Conservation (phyloP, 2,329 filamentous ascomycete genomes). For the Chalaropsis thielavioides region DNA sequence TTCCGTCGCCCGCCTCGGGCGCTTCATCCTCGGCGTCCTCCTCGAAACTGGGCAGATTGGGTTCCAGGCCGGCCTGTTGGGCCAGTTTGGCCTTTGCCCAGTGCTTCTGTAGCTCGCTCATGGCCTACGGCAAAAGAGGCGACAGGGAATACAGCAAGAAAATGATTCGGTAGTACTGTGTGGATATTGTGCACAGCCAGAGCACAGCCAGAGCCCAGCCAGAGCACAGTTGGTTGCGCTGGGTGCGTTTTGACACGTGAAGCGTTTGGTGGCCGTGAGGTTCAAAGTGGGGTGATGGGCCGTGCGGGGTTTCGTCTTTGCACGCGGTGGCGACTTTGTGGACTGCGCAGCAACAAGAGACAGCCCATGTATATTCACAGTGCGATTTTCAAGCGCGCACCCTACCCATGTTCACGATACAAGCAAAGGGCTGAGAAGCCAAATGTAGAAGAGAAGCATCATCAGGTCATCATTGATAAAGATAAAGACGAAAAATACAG, state of each 20-base stretch:
- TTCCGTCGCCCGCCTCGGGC: not conserved
- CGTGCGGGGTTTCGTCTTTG: not conserved
- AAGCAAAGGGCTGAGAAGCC: not conserved
- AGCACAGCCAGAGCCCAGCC: not conserved
- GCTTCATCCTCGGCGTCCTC: constrained; percentile 4
- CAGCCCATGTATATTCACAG: not conserved
- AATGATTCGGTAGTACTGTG: not conserved
- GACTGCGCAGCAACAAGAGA: not conserved
- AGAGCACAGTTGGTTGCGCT: not conserved
- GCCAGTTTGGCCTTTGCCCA: constrained; percentile 65
- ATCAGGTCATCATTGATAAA: constrained; percentile 3
- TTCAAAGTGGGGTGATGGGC: constrained; percentile 16
- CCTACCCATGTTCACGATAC: not conserved
- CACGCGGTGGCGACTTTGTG: not conserved
- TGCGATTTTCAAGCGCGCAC: not conserved
- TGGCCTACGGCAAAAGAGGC: constrained; percentile 25
- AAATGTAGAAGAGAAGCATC: not conserved
- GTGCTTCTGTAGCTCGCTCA: constrained; percentile 69
- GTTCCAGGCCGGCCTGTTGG: constrained; percentile 29
- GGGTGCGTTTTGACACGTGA: not conserved
- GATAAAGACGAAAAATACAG: not conserved
- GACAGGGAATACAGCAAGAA: not conserved
- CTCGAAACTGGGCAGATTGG: constrained; percentile 1
- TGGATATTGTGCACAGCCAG: not conserved
- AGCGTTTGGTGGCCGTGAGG: constrained; percentile 6